Evolutionary conservation across 129 eudicot species (phyloP).

Genomic region (Sambucus nigra): DNA sequence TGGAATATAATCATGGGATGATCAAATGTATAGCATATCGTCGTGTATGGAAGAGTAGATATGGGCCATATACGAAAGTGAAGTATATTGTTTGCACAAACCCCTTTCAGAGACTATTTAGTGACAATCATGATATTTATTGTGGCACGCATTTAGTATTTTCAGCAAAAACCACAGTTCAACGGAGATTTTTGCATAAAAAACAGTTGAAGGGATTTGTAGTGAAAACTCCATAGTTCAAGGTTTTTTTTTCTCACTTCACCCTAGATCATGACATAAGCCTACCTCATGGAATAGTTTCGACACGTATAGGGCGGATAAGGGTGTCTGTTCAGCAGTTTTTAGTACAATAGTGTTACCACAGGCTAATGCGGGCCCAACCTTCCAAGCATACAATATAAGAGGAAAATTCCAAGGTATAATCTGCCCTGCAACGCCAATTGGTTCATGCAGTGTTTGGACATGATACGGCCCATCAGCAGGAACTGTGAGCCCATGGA

Average conservation of each 20-base stretch:
- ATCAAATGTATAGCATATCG: no score
- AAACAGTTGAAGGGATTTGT: no score
- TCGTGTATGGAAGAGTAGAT: no score
- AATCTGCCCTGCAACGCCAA: conserved; percentile 76
- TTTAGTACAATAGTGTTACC: conserved; percentile 75
- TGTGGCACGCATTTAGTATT: not conserved
- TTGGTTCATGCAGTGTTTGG: conserved; percentile 62
- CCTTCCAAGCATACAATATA: conserved; percentile 71
- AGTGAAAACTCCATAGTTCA: no score
- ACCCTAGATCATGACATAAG: no score
- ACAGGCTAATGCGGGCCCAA: conserved; percentile 77
- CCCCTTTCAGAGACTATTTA: no score
- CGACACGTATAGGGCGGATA: conserved; percentile 61
- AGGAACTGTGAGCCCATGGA: conserved; percentile 64
- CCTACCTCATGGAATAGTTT: conserved; percentile 66
- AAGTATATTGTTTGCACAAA: no score
- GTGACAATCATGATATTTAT: no score
- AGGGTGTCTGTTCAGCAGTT: conserved; percentile 77
- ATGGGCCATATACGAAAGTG: no score
- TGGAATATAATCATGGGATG: no score
- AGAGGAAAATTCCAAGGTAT: conserved; percentile 88
- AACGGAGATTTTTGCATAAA: not conserved
- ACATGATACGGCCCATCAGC: conserved; percentile 75
- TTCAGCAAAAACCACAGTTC: not conserved
- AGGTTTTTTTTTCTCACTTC: no score